These are phyloP conservation scores for Penicillium flavigenum DNA, from an alignment of 495 filamentous ascomycete genomes.

Conservation along the genomic window DNA sequence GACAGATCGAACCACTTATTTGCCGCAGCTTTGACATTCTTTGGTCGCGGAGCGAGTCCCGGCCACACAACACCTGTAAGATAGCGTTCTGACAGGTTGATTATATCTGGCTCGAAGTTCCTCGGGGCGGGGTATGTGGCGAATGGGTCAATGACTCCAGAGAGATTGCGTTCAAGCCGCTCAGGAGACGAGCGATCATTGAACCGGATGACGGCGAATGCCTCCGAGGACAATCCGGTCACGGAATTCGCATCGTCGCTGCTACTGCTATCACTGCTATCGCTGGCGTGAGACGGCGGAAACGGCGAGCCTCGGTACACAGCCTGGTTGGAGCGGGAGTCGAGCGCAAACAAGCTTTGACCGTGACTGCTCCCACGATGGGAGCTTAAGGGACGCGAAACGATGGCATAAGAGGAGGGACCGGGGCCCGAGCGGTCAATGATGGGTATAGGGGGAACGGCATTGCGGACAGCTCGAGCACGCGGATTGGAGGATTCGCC, in stretches of 20 bases:
- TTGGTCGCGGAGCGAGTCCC: conserved; percentile 29
- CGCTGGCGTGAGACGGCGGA: conserved; percentile 16
- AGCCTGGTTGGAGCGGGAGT: not conserved
- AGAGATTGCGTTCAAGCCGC: conserved; percentile 27
- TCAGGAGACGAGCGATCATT: conserved; percentile 23
- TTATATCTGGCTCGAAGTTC: conserved; percentile 24
- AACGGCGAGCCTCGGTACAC: conserved; percentile 12
- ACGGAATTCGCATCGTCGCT: conserved; percentile 9
- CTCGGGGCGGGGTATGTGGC: conserved; percentile 28
- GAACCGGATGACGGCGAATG: not conserved
- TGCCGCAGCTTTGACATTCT: conserved; percentile 8
- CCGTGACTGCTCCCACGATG: not conserved
- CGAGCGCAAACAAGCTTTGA: not conserved
- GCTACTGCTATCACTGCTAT: conserved; percentile 20
- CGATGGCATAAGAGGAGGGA: conserved; percentile 12
- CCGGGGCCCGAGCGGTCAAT: not conserved
- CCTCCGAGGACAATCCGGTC: not conserved
- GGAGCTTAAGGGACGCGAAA: conserved; percentile 9
- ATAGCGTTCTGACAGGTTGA: conserved; percentile 28
- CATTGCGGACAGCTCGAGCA: conserved; percentile 1
- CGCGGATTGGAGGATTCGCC: not conserved
- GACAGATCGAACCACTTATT: conserved; percentile 40
- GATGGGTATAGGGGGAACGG: not conserved
- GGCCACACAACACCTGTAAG: conserved; percentile 39
- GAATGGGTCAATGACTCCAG: conserved; percentile 36